These are phyloP conservation scores for Saturnispora zaruensis DNA, from an alignment of 805 yeast species.

Conservation along the genomic window DNA sequence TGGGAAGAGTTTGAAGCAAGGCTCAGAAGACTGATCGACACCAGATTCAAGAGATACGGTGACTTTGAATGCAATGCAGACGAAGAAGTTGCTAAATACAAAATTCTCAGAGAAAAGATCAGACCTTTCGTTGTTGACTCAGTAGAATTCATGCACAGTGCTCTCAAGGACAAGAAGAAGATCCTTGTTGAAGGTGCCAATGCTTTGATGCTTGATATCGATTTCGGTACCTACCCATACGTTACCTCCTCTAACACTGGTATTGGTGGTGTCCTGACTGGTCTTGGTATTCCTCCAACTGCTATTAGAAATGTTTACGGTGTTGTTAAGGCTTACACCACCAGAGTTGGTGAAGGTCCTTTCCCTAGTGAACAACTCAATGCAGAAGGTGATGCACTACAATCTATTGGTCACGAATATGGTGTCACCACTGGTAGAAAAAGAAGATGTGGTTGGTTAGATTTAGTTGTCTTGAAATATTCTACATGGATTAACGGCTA, in stretches of 20 bases:
- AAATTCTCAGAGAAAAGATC: constrained; percentile 59
- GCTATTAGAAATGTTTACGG: constrained; percentile 77
- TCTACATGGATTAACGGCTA: constrained; percentile 90
- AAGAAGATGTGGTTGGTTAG: constrained; percentile 99
- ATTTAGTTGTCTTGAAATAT: constrained; percentile 87
- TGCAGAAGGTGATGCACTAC: constrained; percentile 76
- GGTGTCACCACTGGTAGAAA: constrained; percentile 99
- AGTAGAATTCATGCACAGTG: constrained; percentile 72
- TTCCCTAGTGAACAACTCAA: constrained; percentile 97
- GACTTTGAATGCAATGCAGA: constrained; percentile 82
- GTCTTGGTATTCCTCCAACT: constrained; percentile 92
- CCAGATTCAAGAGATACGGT: constrained; percentile 88
- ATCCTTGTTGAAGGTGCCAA: constrained; percentile 96
- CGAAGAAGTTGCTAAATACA: constrained; percentile 70
- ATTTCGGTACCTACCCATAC: constrained; percentile 95
- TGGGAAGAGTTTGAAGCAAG: constrained; percentile 85
- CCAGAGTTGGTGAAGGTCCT: constrained; percentile 99
- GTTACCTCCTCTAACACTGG: constrained; percentile 95
- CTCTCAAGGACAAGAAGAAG: constrained; percentile 69
- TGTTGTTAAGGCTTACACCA: constrained; percentile 97
- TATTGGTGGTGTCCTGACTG: constrained; percentile 96
- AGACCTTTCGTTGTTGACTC: constrained; percentile 94
- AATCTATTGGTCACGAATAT: constrained; percentile 85
- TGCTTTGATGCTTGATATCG: constrained; percentile 94
- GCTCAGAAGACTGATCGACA: constrained; percentile 66